Percentiles rank a stretch among this genome's conserved stretches.
phyloP scores from a whole-genome alignment of 768 basidiomycete genomes.

The Leccinum aurantiacum region DNA sequence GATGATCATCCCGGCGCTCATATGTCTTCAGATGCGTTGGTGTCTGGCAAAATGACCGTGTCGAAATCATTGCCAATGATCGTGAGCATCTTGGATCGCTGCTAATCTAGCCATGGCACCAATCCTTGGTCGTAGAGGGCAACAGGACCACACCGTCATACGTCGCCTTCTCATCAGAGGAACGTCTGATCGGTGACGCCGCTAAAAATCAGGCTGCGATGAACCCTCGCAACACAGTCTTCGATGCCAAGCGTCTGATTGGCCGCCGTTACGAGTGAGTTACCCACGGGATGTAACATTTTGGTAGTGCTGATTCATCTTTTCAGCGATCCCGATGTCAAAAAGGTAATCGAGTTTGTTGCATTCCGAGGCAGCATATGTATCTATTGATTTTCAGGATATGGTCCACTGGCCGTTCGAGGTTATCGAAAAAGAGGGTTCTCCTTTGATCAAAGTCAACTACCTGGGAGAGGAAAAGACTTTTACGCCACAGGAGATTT shows the following conservation, averaged over 20 bases:
- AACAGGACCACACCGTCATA: constrained; percentile 99
- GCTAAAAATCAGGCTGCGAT: constrained; percentile 99
- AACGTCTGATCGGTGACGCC: constrained; percentile 98
- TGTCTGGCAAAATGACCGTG: constrained; percentile 99
- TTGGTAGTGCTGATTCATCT: constrained; percentile 5
- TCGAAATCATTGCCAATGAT: constrained; percentile 98
- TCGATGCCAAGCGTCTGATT: constrained; percentile 98
- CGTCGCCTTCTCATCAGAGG: constrained; percentile 95
- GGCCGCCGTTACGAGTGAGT: constrained; percentile 93
- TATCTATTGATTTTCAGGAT: constrained; percentile 52
- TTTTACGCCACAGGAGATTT: constrained; percentile 98
- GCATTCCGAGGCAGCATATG: background rate
- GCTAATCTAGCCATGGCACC: background rate
- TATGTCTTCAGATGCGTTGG: constrained; percentile 78
- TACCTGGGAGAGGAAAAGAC: constrained; percentile 95
- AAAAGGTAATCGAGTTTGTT: constrained; percentile 52
- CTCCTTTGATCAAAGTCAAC: constrained; percentile 93
- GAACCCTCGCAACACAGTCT: constrained; percentile 99
- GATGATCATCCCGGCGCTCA: constrained; percentile 24
- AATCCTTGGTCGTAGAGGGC: constrained; percentile 61
- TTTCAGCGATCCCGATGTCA: constrained; percentile 86
- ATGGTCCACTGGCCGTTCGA: constrained; percentile 98
- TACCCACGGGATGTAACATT: background rate
- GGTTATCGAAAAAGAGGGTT: constrained; percentile 95
- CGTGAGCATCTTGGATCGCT: constrained; percentile 50